phyloP scores from a whole-genome alignment of 2,329 filamentous ascomycete species.

The Fusarium albosuccineum region DNA sequence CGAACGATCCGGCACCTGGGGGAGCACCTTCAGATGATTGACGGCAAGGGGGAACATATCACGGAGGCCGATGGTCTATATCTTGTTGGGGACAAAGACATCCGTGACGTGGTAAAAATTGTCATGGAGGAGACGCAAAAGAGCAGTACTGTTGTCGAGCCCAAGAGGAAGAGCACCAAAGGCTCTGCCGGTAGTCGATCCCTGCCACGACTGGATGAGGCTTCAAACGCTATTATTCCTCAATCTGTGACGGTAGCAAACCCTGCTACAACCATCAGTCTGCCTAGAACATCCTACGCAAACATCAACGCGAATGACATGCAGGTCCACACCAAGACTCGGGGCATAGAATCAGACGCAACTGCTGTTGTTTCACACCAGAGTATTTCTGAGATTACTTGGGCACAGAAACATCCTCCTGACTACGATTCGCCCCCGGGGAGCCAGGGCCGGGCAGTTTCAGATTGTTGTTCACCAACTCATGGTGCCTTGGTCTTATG shows the following conservation, averaged over 20 bases:
- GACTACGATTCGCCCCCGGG: constrained; percentile 5
- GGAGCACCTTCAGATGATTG: constrained; percentile 30
- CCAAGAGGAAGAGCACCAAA: constrained; percentile 17
- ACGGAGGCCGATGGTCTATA: constrained; percentile 34
- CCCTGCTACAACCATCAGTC: constrained; percentile 52
- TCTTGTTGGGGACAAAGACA: constrained; percentile 41
- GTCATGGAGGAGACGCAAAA: constrained; percentile 35
- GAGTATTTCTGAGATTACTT: constrained; percentile 50
- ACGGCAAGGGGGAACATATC: constrained; percentile 26
- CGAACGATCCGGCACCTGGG: constrained; percentile 29
- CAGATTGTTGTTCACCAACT: constrained; percentile 38
- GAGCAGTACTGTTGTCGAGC: neutral
- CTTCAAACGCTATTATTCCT: constrained; percentile 42
- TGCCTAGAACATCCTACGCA: constrained; percentile 50
- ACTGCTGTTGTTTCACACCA: constrained; percentile 48
- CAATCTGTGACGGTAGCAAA: constrained; percentile 43
- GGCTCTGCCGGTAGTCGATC: constrained; percentile 14
- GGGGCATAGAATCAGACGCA: constrained; percentile 29
- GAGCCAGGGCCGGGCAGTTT: constrained; percentile 31
- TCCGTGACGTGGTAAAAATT: constrained; percentile 41
- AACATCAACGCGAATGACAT: constrained; percentile 38
- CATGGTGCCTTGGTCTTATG: constrained; percentile 21
- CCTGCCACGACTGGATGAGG: constrained; percentile 39
- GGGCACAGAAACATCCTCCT: constrained; percentile 36
- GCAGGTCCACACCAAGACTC: constrained; percentile 39